phyloP scores from a whole-genome alignment of 371 early-diverging fungal genomes.

The Parasitella parasitica region DNA sequence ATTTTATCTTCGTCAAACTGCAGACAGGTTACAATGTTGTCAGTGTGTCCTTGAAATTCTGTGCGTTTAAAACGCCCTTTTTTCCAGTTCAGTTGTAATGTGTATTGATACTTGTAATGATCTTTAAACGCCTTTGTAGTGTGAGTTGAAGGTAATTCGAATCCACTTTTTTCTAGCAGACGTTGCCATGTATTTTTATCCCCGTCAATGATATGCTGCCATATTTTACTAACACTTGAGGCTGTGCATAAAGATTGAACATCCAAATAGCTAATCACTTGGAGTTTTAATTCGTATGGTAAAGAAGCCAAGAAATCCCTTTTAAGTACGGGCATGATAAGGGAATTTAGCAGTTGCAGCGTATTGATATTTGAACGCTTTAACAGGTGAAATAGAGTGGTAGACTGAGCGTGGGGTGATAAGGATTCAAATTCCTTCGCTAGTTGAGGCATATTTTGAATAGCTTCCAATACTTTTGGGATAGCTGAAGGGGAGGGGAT shows the following conservation, averaged over 20 bases:
- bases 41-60: conserved; percentile 79
- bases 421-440: conserved; percentile 13
- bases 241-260: conserved; percentile 74
- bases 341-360: conserved; percentile 77
- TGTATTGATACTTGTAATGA: conserved; percentile 35
- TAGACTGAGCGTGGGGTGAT: conserved; percentile 24
- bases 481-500: not conserved
- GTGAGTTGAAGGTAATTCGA: conserved; percentile 35
- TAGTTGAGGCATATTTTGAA: not conserved
- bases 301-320: conserved; percentile 83
- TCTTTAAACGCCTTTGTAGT: conserved; percentile 34
- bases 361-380: conserved; percentile 54
- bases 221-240: conserved; percentile 70
- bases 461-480: not conserved
- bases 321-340: conserved; percentile 78
- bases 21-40: conserved; percentile 90
- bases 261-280: conserved; percentile 81
- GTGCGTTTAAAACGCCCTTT: conserved; percentile 68
- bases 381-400: conserved; percentile 34
- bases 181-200: conserved; percentile 62
- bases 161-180: conserved; percentile 49
- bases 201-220: conserved; percentile 77
- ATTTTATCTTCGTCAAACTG: conserved; percentile 93
- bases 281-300: conserved; percentile 75
- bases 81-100: conserved; percentile 67